A percentile compares a stretch with the other conserved stretches of the same genome.
Evolutionary conservation across 208 protist species (phyloP).

Genomic region (Trypanosoma lewisi): DNA sequence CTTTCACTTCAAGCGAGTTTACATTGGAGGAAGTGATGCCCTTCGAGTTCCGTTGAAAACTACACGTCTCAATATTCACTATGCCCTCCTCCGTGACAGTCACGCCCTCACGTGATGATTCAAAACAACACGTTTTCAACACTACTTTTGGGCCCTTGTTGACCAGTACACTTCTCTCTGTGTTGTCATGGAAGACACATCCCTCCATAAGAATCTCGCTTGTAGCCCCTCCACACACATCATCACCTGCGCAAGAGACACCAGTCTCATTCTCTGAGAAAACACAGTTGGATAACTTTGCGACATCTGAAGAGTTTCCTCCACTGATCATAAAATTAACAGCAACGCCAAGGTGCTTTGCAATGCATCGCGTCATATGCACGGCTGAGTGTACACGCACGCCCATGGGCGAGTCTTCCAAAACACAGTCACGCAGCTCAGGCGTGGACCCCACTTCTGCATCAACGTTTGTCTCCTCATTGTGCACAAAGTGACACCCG

Average conservation of each 20-base stretch:
- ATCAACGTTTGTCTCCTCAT: constrained; percentile 13
- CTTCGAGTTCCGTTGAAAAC: constrained; percentile 15
- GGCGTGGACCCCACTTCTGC: neutral
- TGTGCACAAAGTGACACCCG: constrained; percentile 14
- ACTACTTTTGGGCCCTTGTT: constrained; percentile 1
- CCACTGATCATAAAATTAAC: constrained; percentile 6
- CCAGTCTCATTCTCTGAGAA: constrained; percentile 16
- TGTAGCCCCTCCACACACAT: neutral
- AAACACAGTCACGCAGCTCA: constrained; percentile 21
- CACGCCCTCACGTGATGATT: constrained; percentile 15
- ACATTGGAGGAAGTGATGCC: constrained; percentile 5
- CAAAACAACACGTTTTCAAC: constrained; percentile 11
- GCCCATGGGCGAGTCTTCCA: constrained; percentile 18
- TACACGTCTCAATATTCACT: constrained; percentile 11
- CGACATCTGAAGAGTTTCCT: neutral
- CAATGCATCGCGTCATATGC: constrained; percentile 19
- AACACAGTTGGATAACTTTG: constrained; percentile 5
- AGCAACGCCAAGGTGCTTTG: constrained; percentile 4
- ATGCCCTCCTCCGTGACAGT: neutral
- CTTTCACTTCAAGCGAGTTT: constrained; percentile 12
- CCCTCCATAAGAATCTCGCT: constrained; percentile 8
- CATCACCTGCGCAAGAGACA: constrained; percentile 8
- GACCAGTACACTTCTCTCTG: constrained; percentile 1
- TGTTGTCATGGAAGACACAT: constrained; percentile 13
- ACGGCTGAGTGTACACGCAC: constrained; percentile 10